Evolutionary conservation across 164 flowering plant species (phyloP), one percentile per base, ranked within the genome.

Genomic region (Magnolia changhungtana): DNA sequence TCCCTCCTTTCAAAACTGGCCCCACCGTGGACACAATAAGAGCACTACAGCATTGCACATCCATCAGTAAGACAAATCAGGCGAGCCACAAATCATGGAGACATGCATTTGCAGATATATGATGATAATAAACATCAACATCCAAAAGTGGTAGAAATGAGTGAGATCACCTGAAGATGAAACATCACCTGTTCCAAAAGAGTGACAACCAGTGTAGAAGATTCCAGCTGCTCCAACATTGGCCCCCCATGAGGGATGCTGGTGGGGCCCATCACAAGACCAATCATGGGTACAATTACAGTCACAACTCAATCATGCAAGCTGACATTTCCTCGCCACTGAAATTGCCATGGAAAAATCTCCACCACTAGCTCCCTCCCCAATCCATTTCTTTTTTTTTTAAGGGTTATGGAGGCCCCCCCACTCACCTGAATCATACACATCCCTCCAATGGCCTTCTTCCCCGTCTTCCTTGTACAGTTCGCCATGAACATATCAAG

Each of bases 291-390:
- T 1, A 5, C 21, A 63, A n/a, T 45, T 49, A 52, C 69, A 74
- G 55, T 14, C 45, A 61, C 64, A 71, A 45, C 73, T 45, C 69
- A 18, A 50, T 69, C 69, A 76, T 23, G 69, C 73, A 69, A 63
- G 61, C 73, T 65, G 70, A 1, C 68, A 67, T 45, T n/a, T 14
- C 16, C 21, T 31, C 23, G n/a, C 78, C 63, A 71, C 73, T n/a
- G 13, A 73, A 52, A 50, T 52, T 37, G n/a, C 37, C 27, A 50
- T 67, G 63, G 71, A 63, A 67, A 29, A 72, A 18, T 64, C 71
- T 52, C 66, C 72, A 51, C 79, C 73, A 80, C 82, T 71, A 73
- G 61, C 63, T 73, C 7, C 58, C 67, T 18, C 58, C n/a, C 61
- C 74, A 49, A 72, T 31, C 27, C 77, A 64, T 50, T n/a, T 50